Base-by-base conservation (phyloP, 306 rosid genomes). In the Purshia tridentata region DNA sequence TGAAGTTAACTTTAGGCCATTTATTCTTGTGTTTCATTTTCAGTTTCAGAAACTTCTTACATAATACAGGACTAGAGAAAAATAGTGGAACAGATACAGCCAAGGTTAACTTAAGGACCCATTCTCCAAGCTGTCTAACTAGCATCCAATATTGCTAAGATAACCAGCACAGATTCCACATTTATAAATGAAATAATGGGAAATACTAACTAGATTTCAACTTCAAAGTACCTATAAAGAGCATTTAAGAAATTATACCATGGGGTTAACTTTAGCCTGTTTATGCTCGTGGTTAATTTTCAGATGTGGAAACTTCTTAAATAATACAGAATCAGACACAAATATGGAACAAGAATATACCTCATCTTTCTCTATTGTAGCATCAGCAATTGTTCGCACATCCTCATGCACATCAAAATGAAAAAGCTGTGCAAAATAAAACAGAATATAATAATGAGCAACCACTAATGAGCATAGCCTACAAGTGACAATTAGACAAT, bases 371-470 rank as follows among this genome's bases (percentile, higher is more conserved):
- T 94, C 99, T 50, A 88, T 90, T 7, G 96, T 91, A 61, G 99
- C 97, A 81, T 94, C 96, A 53, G 99, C 99, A 88, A 76, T 91
- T 69, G 99, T 94, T 67, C 96, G 82, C 48, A 91, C 97, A 74
- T 91, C 98, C 81, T 91, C 98, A 41, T 94, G 97, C 77, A 94
- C 99, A 78, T 91, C 99, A 82, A 94, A 94, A 85, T 89, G 97
- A 87, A 89, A 94, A 77, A 91, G 95, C 96, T 94, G 85, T 11
- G 47, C 39, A 69, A n/a, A 71, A 64, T 6, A 37, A 53, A 52
- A 74, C 57, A 79, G 19, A 63, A 53, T 10, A 18, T 20, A 19
- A 50, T 49, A 72, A 29, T 47, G n/a, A 78, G 71, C 61, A 46
- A 60, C 56, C n/a, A 76, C 54, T 44, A 65, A 35, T 8, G 46